Base-by-base conservation (phyloP, 768 basidiomycete genomes). In the Suillus alpinus region DNA sequence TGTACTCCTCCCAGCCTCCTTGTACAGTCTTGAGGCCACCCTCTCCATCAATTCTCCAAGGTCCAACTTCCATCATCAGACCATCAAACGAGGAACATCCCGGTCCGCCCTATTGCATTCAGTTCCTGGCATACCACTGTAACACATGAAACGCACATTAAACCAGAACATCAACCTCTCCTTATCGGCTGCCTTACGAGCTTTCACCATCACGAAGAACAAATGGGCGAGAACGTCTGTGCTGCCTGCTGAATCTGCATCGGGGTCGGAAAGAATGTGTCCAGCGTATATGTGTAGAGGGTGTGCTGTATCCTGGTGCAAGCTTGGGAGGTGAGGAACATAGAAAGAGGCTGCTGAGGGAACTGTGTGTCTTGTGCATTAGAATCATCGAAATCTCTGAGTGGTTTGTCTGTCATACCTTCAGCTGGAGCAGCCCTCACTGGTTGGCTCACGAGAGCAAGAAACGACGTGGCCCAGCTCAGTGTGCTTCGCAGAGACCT, bases 31-130 rank as follows among this genome's bases (percentile, higher is more conserved):
- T 84, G 63, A 95, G 82, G 4, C 88, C 83, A 59, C 91, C 87
- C 16, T 85, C 77, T 57, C 86, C 83, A 67, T 93, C 89, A 74
- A 88, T 76, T 64, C 84, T 84, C 86, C 94, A 96, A 4, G 96
- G 95, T 0, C 96, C 96, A n/a, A 95, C 81, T 68, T 98, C 96
- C 94, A 98, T 95, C 89, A 98, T 90, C 18, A 95, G 81, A 2
- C 96, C 96, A 67, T 98, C 96, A 70, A 98, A 98, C 1, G 92
- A 94, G 0, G 95, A 97, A 73, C 97, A 98, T 32, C 97, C 97
- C 20, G 96, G 96, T 1, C 96, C 96, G 20, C 94, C 95, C 93
- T 95, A 66, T 49, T 12, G 44, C 16, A 34, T 18, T 31, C 41
- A 64, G 52, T 52, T 20, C 18, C 18, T 26, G 43, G 29, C 10